Evolutionary conservation across 306 rosid species (phyloP).

Genomic region (Coriaria nepalensis): DNA sequence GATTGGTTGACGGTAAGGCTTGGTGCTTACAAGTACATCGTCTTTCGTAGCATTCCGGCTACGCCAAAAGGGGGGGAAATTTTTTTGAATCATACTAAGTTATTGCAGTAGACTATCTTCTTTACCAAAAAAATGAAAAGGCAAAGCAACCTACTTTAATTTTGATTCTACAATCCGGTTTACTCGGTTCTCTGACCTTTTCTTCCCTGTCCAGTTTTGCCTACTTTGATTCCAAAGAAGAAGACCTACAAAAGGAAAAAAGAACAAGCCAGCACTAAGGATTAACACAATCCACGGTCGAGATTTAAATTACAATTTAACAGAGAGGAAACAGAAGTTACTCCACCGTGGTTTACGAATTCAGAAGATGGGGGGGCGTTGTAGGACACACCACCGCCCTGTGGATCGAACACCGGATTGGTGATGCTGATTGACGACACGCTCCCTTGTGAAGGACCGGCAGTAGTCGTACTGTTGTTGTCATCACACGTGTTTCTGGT

Average conservation of each 20-base stretch:
- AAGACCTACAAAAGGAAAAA: conserved; percentile 44
- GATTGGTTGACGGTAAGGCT: conserved; percentile 72
- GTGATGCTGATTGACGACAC: conserved; percentile 53
- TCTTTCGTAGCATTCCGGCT: conserved; percentile 89
- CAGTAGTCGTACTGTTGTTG: conserved; percentile 50
- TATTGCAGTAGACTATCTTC: not conserved
- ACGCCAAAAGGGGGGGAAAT: conserved; percentile 13
- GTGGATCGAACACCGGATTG: conserved; percentile 50
- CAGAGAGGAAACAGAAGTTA: conserved; percentile 1
- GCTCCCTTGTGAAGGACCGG: conserved; percentile 81
- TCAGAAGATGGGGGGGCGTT: conserved; percentile 37
- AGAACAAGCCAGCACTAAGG: not conserved
- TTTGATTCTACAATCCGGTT: conserved; percentile 65
- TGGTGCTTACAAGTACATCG: conserved; percentile 69
- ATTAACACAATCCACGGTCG: conserved; percentile 3
- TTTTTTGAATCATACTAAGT: not conserved
- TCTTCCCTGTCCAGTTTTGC: conserved; percentile 74
- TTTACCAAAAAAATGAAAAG: not conserved
- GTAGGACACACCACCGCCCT: conserved; percentile 34
- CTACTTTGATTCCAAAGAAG: conserved; percentile 88
- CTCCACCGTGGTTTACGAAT: conserved; percentile 65
- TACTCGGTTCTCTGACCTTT: conserved; percentile 28
- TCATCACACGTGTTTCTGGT: conserved; percentile 83
- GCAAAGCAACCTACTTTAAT: conserved; percentile 37
- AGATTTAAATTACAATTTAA: not conserved